Conservation (phyloP, 2,329 filamentous ascomycete genomes). For the Cercospora canescens region DNA sequence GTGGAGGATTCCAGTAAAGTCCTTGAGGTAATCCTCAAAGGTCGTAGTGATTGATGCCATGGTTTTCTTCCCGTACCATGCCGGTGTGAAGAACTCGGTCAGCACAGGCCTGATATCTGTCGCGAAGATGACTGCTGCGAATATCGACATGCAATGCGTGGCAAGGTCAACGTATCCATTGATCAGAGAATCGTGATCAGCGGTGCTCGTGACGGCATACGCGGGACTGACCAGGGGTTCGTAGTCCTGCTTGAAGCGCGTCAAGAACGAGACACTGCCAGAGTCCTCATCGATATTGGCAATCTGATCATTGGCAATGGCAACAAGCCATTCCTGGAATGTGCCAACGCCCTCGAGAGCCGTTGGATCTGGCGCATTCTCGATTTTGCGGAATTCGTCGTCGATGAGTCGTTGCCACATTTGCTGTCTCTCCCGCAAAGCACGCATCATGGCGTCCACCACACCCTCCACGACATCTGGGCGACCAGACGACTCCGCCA, state of each 20-base stretch:
- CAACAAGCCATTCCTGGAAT: constrained; percentile 86
- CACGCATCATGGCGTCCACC: constrained; percentile 91
- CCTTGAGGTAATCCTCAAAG: constrained; percentile 85
- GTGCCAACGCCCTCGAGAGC: constrained; percentile 72
- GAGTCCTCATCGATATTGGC: constrained; percentile 90
- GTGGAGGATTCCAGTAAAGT: constrained; percentile 83
- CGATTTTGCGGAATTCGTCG: constrained; percentile 77
- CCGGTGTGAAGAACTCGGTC: constrained; percentile 83
- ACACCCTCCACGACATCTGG: constrained; percentile 92
- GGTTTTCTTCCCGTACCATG: constrained; percentile 82
- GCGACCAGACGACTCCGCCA: constrained; percentile 80
- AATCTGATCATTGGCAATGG: constrained; percentile 97
- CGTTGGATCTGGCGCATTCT: constrained; percentile 54
- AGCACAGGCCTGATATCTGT: constrained; percentile 79
- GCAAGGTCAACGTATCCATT: constrained; percentile 95
- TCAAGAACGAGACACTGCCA: constrained; percentile 75
- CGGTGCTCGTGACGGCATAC: constrained; percentile 71
- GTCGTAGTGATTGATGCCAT: constrained; percentile 95
- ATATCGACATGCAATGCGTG: constrained; percentile 87
- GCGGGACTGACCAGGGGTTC: constrained; percentile 76
- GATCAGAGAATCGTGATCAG: constrained; percentile 72
- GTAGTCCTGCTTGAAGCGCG: constrained; percentile 81
- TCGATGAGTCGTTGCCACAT: constrained; percentile 87
- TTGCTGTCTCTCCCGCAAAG: constrained; percentile 78
- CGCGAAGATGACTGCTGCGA: constrained; percentile 82